A percentile compares a stretch with the other conserved stretches of the same genome.
Conservation (phyloP, 192 early-diverging fungal species). For the Coemansia umbellata region DNA sequence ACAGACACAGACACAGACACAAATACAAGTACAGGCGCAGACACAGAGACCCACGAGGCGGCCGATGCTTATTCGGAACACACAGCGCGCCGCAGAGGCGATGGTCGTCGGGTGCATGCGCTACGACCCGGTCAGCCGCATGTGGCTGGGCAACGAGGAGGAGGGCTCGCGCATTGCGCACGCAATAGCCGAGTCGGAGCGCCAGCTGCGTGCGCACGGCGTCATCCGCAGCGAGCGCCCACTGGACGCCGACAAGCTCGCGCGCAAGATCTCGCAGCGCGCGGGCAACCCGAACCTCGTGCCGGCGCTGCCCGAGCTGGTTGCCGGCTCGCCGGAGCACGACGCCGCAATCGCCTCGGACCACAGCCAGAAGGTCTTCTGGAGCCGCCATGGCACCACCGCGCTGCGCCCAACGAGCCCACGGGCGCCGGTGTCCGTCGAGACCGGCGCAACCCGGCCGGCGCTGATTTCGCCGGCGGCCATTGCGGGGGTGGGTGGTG, state of each 20-base stretch:
- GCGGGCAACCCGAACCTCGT: conserved; percentile 26
- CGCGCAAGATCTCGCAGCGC: conserved; percentile 36
- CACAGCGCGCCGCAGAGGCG: conserved; percentile 20
- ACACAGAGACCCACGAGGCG: conserved; percentile 2
- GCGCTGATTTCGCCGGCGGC: conserved; percentile 39
- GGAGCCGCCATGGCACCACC: background rate
- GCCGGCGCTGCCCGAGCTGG: conserved; percentile 23
- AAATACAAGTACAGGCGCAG: background rate
- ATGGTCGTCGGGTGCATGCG: conserved; percentile 37
- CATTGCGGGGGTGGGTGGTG: conserved; percentile 2
- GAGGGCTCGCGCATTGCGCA: conserved; percentile 34
- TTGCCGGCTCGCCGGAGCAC: conserved; percentile 3
- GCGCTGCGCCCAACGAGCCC: conserved; percentile 16
- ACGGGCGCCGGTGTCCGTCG: conserved; percentile 13
- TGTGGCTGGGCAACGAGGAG: conserved; percentile 43
- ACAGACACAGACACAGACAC: background rate
- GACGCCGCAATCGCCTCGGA: conserved; percentile 8
- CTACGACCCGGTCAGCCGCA: conserved; percentile 36
- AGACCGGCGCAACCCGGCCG: conserved; percentile 24
- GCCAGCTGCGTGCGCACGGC: conserved; percentile 14
- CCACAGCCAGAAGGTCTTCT: conserved; percentile 7
- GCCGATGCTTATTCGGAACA: conserved; percentile 37
- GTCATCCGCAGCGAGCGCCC: conserved; percentile 16
- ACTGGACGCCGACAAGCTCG: conserved; percentile 40
- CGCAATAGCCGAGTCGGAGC: conserved; percentile 44